Evolutionary conservation across 192 early-diverging fungal species (phyloP).

Genomic region (Chytriomyces hyalinus): DNA sequence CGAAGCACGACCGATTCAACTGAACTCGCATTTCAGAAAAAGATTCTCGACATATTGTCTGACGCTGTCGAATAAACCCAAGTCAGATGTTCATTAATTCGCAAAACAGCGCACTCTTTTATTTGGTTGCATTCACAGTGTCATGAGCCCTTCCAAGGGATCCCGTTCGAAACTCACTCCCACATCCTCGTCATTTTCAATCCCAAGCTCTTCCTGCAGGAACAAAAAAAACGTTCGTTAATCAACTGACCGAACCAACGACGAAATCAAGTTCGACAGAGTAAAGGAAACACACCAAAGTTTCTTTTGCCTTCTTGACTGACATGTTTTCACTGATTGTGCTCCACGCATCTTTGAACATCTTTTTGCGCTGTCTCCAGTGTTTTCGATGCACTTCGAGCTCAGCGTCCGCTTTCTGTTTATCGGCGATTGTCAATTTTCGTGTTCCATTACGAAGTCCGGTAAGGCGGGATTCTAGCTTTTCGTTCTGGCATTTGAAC

Average conservation of each 20-base stretch:
- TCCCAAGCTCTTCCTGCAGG: slow-evolving; percentile 54
- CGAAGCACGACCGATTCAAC: neutral
- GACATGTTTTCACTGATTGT: slow-evolving; percentile 59
- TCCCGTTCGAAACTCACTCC: slow-evolving; percentile 48
- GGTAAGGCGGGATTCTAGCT: slow-evolving; percentile 27
- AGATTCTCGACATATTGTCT: slow-evolving; percentile 17
- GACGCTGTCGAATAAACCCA: neutral
- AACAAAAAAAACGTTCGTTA: neutral
- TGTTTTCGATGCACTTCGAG: slow-evolving; percentile 53
- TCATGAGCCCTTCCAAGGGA: slow-evolving; percentile 33
- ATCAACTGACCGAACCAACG: neutral
- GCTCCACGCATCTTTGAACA: slow-evolving; percentile 61
- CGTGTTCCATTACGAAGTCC: slow-evolving; percentile 34
- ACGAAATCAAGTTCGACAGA: neutral
- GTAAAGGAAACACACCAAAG: slow-evolving; percentile 33
- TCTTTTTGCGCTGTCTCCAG: slow-evolving; percentile 61
- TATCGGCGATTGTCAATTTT: slow-evolving; percentile 41
- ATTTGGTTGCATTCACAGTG: neutral
- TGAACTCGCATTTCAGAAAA: slow-evolving; percentile 5
- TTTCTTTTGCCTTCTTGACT: slow-evolving; percentile 55
- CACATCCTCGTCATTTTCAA: slow-evolving; percentile 64
- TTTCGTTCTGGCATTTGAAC: slow-evolving; percentile 29
- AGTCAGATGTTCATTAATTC: no score
- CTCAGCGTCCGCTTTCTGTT: slow-evolving; percentile 32
- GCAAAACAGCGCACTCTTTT: no score